A percentile compares a stretch with the other conserved stretches of the same genome.
phyloP scores from a whole-genome alignment of 257 asterid species.

The Echites panduratus region DNA sequence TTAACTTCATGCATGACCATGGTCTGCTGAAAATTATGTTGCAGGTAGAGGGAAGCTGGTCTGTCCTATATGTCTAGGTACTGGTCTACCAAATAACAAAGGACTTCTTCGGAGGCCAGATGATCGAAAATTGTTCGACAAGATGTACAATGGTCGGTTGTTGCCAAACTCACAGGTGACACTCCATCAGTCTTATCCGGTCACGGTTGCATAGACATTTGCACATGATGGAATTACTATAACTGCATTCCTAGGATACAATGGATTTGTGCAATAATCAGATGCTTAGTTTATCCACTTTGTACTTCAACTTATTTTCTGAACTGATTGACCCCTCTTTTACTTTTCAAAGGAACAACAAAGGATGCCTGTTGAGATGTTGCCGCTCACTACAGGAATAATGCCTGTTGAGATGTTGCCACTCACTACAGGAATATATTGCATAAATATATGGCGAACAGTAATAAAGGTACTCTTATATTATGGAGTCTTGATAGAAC shows the following conservation, averaged over 20 bases:
- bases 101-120: constrained; percentile 96
- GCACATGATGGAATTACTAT: too few species aligned
- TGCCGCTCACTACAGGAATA: too few species aligned
- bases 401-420: too few species aligned
- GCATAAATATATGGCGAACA: not conserved
- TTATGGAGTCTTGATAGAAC: not conserved
- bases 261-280: not conserved
- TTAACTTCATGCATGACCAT: not conserved
- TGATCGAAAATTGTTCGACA: constrained; percentile 68
- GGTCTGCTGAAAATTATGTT: constrained; percentile 1
- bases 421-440: not conserved
- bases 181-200: too few species aligned
- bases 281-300: not conserved
- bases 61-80: constrained; percentile 91
- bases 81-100: constrained; percentile 90
- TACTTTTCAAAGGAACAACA: too few species aligned
- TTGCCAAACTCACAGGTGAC: too few species aligned
- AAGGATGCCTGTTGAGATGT: not conserved
- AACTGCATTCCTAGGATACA: not conserved
- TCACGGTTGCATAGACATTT: too few species aligned
- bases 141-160: constrained; percentile 93
- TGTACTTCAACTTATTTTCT: not conserved
- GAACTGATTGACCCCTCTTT: not conserved
- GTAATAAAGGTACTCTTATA: not conserved
- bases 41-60: constrained; percentile 93